These are phyloP conservation scores for Hyaloperonospora brassicae DNA, from an alignment of 352 stramenopile genomes.

Conservation along the genomic window DNA sequence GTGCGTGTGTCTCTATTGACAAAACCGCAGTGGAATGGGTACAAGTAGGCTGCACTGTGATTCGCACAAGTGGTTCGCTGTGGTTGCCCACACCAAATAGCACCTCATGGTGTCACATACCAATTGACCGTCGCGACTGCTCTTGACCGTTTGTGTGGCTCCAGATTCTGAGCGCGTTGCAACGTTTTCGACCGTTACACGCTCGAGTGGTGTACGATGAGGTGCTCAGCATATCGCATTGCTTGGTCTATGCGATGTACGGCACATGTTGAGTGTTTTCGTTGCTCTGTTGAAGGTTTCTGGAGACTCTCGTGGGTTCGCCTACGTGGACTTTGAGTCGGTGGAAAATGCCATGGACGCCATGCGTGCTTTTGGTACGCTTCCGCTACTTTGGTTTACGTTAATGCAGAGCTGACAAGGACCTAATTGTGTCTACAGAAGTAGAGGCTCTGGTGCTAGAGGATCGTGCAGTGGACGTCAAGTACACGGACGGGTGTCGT, in stretches of 20 bases:
- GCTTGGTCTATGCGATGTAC: neutral
- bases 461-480: conserved; percentile 34
- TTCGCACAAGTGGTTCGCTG: no score
- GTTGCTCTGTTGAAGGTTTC: conserved; percentile 26
- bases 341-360: conserved; percentile 46
- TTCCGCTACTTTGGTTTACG: neutral
- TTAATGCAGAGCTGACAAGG: neutral
- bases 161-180: conserved; percentile 54
- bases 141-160: no score
- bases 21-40: conserved; percentile 1
- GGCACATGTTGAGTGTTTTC: conserved; percentile 1
- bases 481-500: conserved; percentile 40
- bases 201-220: conserved; percentile 62
- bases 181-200: conserved; percentile 39
- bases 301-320: conserved; percentile 64
- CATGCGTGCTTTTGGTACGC: conserved; percentile 50
- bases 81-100: no score
- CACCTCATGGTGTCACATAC: no score
- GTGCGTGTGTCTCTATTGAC: neutral
- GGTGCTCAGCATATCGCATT: conserved; percentile 17
- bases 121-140: no score
- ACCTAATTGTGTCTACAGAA: conserved; percentile 24
- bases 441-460: conserved; percentile 48
- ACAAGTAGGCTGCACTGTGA: no score
- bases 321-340: conserved; percentile 66